Base-by-base conservation (phyloP, 768 basidiomycete species). In the Boletus bicolor region DNA sequence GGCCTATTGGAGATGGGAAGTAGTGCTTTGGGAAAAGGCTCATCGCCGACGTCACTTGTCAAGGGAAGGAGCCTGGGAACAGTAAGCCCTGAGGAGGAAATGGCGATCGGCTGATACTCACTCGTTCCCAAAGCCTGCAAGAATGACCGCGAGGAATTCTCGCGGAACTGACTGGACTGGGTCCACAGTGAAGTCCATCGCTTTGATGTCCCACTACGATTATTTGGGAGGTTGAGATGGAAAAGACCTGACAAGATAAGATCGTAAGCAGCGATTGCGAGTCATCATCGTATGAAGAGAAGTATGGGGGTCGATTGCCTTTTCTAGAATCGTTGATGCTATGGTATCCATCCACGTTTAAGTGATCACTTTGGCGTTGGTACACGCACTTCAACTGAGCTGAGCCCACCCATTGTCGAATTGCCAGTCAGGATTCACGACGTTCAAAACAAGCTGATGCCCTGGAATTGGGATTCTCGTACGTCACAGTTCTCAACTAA, bases 71-170 rank as follows among this genome's bases (percentile, higher is more conserved):
- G 79, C 54, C 91, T 93, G 65, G 46, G 62, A 51, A 53, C 50
- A 45, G 55, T 60, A n/a, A 58, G 57, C 11, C 36, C 19, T 7
- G 32, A n/a, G 0, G 26, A 6, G n/a, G 5, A 38, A 14, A 36
- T 1, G 19, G 32, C 5, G 24, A 19, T 35, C 30, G 38, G 35
- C 15, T 4, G 48, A 19, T 45, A 68, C 85, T 71, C 72, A 91
- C 94, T 88, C 87, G 64, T 89, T 86, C n/a, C 95, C 95, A 74
- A 93, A 93, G 35, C 95, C 95, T 30, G 92, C 89, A 12, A 97
- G 79, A 28, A 97, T 76, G 19, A 98, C 84, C 0, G 91, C 95
- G 49, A 90, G 82, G 68, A 97, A 97, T 70, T 97, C 95, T 32
- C 80, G 81, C 35, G 80, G 78, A 24, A 82, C 76, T 28, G 77